A percentile compares a stretch with the other conserved stretches of the same genome.
phyloP scores from a whole-genome alignment of 164 flowering plant genomes.

The Cinnamomum chago region DNA sequence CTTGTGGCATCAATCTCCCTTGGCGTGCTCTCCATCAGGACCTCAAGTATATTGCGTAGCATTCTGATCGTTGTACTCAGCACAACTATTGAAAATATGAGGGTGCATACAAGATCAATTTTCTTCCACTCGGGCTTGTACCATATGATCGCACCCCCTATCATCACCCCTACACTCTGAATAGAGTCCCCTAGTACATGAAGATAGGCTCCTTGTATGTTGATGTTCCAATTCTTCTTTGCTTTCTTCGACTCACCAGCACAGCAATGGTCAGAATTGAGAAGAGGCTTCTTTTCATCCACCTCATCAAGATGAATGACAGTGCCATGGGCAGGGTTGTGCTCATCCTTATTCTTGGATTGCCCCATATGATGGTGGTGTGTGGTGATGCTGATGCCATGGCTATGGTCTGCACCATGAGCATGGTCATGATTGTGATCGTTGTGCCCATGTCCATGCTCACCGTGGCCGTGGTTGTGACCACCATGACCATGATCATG shows the following conservation, averaged over 20 bases:
- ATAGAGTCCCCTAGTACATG: slow-evolving; percentile 88
- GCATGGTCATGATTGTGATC: slow-evolving; percentile 20
- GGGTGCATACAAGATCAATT: slow-evolving; percentile 78
- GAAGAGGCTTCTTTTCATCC: slow-evolving; percentile 33
- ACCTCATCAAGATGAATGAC: slow-evolving; percentile 22
- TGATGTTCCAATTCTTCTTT: slow-evolving; percentile 59
- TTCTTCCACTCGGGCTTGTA: slow-evolving; percentile 77
- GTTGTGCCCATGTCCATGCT: slow-evolving; percentile 32
- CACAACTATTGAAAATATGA: slow-evolving; percentile 67
- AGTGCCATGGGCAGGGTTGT: not conserved
- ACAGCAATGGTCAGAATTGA: slow-evolving; percentile 15
- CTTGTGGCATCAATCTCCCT: slow-evolving; percentile 81
- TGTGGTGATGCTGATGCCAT: slow-evolving; percentile 21
- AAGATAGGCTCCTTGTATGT: slow-evolving; percentile 86
- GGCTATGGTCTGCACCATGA: slow-evolving; percentile 18
- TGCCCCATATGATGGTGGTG: slow-evolving; percentile 21
- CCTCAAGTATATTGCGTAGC: slow-evolving; percentile 72
- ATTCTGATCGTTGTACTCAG: slow-evolving; percentile 67
- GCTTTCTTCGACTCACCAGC: slow-evolving; percentile 4
- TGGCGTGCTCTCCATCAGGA: slow-evolving; percentile 92
- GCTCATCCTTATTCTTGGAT: slow-evolving; percentile 11
- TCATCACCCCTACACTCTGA: slow-evolving; percentile 87
- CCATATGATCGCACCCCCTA: slow-evolving; percentile 84
- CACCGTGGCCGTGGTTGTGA: slow-evolving; percentile 21
- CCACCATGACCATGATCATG: slow-evolving; percentile 55